Evolutionary conservation across 169 alveolate genomes (phyloP).

Genomic region (Eimeria sp.): DNA sequence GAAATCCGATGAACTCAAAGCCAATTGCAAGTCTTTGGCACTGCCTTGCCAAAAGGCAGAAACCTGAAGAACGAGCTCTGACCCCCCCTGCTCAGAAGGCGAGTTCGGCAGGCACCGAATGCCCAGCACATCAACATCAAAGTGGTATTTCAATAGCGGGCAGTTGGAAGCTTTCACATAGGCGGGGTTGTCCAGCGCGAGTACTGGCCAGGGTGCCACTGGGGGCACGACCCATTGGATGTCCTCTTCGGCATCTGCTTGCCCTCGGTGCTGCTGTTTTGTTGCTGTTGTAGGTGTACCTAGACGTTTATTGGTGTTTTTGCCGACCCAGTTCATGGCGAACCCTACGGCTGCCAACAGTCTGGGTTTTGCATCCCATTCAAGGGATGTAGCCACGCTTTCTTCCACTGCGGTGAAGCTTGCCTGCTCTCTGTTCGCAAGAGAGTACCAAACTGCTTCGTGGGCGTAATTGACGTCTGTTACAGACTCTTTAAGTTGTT

Average conservation of each 20-base stretch:
- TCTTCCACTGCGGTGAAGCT: slow-evolving; percentile 56
- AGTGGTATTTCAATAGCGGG: slow-evolving; percentile 41
- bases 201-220: slow-evolving; percentile 70
- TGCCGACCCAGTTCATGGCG: not conserved
- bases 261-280: not conserved
- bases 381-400: slow-evolving; percentile 5
- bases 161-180: not conserved
- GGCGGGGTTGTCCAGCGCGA: slow-evolving; percentile 40
- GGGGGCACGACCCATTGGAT: not conserved
- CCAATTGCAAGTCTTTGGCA: slow-evolving; percentile 34
- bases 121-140: slow-evolving; percentile 74
- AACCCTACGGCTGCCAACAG: slow-evolving; percentile 78
- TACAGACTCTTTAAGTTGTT: not conserved
- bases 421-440: slow-evolving; percentile 40
- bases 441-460: slow-evolving; percentile 71
- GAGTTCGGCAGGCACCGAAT: slow-evolving; percentile 20
- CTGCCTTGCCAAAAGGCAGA: slow-evolving; percentile 77
- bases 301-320: not conserved
- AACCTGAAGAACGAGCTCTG: slow-evolving; percentile 42
- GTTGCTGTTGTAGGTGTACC: not conserved
- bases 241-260: not conserved
- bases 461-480: slow-evolving; percentile 74
- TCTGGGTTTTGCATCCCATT: slow-evolving; percentile 58
- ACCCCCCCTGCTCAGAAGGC: not conserved
- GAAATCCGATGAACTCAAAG: slow-evolving; percentile 47